Evolutionary conservation across 208 protist species (phyloP), one percentile per base, ranked within the genome.

Genomic region (Wallacemonas sp.): DNA sequence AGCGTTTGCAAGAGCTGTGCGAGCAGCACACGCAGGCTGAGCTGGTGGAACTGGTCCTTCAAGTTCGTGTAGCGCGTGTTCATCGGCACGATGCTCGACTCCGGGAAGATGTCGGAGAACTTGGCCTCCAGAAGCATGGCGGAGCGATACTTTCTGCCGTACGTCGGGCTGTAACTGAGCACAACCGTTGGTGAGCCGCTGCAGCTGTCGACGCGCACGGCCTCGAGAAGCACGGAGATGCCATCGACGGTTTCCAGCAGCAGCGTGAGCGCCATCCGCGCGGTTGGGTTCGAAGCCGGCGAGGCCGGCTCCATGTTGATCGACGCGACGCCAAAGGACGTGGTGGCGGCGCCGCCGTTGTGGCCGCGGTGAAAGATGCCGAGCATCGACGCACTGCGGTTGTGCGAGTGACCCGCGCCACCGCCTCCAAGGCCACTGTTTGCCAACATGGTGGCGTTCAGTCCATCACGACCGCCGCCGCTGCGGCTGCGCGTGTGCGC

Each of bases 221-320:
- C 72, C 41, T 91, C 81, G n/a, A 94, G 72, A 32, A 69, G 74
- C 23, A 94, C 86, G 52, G 81, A 75, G 42, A 94, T 71, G 5
- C 88, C 83, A 14, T 78, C 72, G 54, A 91, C 73, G 66, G 86
- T 84, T 28, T 91, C 83, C 20, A 75, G 63, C 57, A 94, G 76
- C 18, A 75, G 79, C 42, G 42, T 62, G 57, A 83, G 75, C 25
- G 64, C 67, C 7, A 72, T 44, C 20, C 46, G 16, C 3, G 32
- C 26, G 26, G 23, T 22, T 3, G 52, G 14, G 32, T 20, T 59
- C 12, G 11, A 23, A 4, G 22, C 14, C 4, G 26, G 31, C 11
- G 16, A 42, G 3, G 11, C 10, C 16, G 52, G 31, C 52, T 55
- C 48, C 18, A 20, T 18, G 18, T 20, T 31, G 20, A 22, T 11